Base-by-base conservation (phyloP, 768 basidiomycete species). In the Phylloporus arenicola region DNA sequence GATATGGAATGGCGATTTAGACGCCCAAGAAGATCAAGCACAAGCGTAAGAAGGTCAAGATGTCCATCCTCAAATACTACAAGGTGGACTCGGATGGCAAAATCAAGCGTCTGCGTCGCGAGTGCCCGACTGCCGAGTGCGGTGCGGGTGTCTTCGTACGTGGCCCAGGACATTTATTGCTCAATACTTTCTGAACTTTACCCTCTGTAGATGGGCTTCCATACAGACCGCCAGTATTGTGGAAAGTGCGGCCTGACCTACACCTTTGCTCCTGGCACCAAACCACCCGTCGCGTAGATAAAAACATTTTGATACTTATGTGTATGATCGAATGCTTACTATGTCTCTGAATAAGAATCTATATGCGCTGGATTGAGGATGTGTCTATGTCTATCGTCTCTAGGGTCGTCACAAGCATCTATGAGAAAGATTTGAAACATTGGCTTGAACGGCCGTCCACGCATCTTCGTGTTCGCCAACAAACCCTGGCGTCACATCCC, bases 31-130 rank as follows among this genome's bases (percentile, higher is more conserved):
- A 97, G 82, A 84, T 96, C 83, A 98, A 96, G 86, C 94, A 95
- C 80, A 96, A 96, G 84, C 86, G 88, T 73, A 97, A 98, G 83
- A 96, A 97, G 81, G 92, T 95, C 80, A 98, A 97, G 87, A 97
- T 99, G 92, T 77, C 93, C 66, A 96, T 98, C 76, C 80, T 99
- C 72, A 98, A 98, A 77, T 99, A 96, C 82, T 99, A 97, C 81
- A 95, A 96, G 78, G 94, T 99, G 62, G 95, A 97, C 75, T 94
- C 93, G 41, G 95, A 98, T 63, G 96, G 95, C 71, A 97, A 96
- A 77, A 94, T 98, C 81, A 96, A 96, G 82, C 92, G 96, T 69
- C 84, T 99, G 54, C 84, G 95, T 67, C 91, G 96, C 61, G 95
- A 98, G 72, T 99, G 96, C 77, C 89, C 83, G 51, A 78, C 77